Evolutionary conservation across 768 basidiomycete species (phyloP), one percentile per base, ranked within the genome.

Genomic region (Amanita polypyramis): DNA sequence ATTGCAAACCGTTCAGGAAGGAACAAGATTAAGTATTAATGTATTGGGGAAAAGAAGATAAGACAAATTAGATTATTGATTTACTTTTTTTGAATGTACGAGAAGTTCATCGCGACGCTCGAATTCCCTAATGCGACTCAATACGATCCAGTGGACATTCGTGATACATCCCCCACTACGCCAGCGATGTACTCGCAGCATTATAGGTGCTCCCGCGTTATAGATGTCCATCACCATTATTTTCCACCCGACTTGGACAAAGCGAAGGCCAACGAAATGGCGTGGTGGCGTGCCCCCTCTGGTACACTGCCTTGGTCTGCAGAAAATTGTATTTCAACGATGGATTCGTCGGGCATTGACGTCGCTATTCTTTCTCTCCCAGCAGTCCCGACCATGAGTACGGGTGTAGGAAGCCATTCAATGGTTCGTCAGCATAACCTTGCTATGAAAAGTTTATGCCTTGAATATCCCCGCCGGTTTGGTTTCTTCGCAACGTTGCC

Each of bases 161-260:
- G 21, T 32, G 23, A 14, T 21, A 23, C 38, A 21, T 20, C 19
- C 21, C 19, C 15, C 40, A n/a, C 35, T 15, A 17, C 35, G 17
- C 27, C 32, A 45, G 17, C 33, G 4, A 48, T 48, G 38, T 9
- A 21, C 38, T 40, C 21, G 4, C 37, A 34, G 15, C 15, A 38
- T 35, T 15, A 5, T 23, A 53, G 45, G 55, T 56, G 39, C 60
- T 51, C 20, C 59, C 32, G 39, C 8, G 20, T 69, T 52, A 69
- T 89, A 55, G 85, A 89, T 60, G 63, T 86, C n/a, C 85, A 89
- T 57, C 85, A 87, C 62, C 85, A 88, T 57, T 77, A 77, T 58
- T 85, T 87, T 55, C 73, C 81, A 2, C 58, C 70, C 12, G 66
- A 70, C 40, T 61, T 79, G 39, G 52, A 70, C 51, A 82, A 84